Evolutionary conservation across 1,284 basidiomycete species (phyloP).

Genomic region (Sphaerobolus stellatus): DNA sequence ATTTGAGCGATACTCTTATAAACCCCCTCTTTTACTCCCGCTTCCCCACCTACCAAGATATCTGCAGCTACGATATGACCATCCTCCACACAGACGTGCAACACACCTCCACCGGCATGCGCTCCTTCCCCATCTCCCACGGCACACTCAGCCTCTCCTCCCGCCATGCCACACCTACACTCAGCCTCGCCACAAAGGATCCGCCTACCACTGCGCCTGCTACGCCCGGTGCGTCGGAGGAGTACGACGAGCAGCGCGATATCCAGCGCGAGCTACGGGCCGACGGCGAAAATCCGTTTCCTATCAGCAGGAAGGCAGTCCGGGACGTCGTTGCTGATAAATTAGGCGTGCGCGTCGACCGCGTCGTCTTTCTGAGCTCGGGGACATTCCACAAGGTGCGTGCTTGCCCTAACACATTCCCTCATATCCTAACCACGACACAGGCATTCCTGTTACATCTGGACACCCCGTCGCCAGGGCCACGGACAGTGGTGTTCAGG

Average conservation of each 20-base stretch:
- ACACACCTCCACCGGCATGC: too few species aligned
- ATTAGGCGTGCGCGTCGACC: constrained; percentile 59
- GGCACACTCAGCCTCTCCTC: too few species aligned
- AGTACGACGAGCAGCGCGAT: constrained; percentile 21
- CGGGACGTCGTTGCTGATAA: constrained; percentile 74
- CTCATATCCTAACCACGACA: constrained; percentile 11
- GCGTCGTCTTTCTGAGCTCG: constrained; percentile 70
- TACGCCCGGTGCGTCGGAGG: too few species aligned
- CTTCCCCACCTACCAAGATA: too few species aligned
- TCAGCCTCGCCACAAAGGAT: too few species aligned
- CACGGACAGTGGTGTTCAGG: constrained; percentile 54
- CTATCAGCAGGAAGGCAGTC: constrained; percentile 67
- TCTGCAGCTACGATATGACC: too few species aligned
- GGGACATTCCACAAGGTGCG: constrained; percentile 66
- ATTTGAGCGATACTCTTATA: too few species aligned
- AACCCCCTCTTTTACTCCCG: too few species aligned
- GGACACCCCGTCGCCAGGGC: constrained; percentile 5
- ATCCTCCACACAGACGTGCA: too few species aligned
- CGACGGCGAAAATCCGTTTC: constrained; percentile 60
- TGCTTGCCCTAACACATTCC: background rate
- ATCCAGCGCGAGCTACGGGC: constrained; percentile 19
- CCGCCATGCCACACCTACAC: too few species aligned
- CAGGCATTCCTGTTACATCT: constrained; percentile 1
- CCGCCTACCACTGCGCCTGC: too few species aligned
- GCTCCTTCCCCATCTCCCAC: too few species aligned